Percentiles rank a stretch among this genome's conserved stretches.
Conservation (phyloP, 768 basidiomycete species). For the Fomitopsis pulvina region DNA sequence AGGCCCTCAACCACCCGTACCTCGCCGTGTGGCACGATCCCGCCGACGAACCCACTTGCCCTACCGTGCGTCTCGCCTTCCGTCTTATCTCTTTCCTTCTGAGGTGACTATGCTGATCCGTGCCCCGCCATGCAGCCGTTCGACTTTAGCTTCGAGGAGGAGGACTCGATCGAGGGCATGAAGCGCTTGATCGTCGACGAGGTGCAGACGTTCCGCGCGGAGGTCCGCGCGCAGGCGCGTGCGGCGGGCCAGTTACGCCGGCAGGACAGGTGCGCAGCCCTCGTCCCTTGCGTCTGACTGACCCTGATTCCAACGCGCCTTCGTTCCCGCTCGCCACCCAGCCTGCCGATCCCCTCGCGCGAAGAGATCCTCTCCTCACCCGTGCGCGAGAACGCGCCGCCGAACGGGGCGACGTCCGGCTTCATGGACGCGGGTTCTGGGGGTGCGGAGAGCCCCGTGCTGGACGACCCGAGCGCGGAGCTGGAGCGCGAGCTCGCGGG, state of each 20-base stretch:
- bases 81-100: background rate
- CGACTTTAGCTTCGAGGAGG: conserved; percentile 94
- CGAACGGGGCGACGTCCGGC: conserved; percentile 64
- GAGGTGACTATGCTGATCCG: background rate
- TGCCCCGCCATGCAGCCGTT: conserved; percentile 55
- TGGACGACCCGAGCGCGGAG: conserved; percentile 82
- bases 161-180: conserved; percentile 97
- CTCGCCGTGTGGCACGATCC: conserved; percentile 97
- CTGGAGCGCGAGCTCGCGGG: conserved; percentile 83
- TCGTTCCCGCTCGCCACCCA: conserved; percentile 23
- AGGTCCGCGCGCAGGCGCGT: conserved; percentile 81
- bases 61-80: conserved; percentile 42
- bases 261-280: conserved; percentile 56
- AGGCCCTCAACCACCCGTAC: conserved; percentile 94
- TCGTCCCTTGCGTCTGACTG: background rate
- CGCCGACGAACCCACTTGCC: conserved; percentile 85
- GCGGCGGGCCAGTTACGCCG: conserved; percentile 65
- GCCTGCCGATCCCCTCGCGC: conserved; percentile 72
- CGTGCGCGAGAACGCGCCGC: conserved; percentile 49
- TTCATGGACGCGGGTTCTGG: conserved; percentile 45
- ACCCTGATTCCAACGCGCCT: no score
- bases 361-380: conserved; percentile 81
- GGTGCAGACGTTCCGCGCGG: conserved; percentile 81
- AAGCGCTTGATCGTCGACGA: conserved; percentile 91
- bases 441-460: conserved; percentile 58